Percentiles rank a stretch among this genome's conserved stretches.
Conservation (phyloP, 163 green algal species). For the Prototheca cutis region DNA sequence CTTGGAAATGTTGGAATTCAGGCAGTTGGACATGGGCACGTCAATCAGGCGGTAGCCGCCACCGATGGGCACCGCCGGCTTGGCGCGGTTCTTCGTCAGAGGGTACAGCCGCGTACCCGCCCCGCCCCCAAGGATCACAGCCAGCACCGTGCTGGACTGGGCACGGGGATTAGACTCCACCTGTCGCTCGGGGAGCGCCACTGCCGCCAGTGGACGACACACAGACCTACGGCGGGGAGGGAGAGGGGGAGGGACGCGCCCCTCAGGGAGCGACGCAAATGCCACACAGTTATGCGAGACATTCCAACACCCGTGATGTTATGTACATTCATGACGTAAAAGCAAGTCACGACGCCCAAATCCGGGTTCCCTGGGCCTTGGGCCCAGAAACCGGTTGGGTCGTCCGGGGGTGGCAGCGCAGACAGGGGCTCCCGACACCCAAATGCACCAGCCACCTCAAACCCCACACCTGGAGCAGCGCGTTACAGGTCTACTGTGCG, state of each 20-base stretch:
- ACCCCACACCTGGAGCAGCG: no score
- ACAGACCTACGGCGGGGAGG: background rate
- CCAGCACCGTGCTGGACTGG: conserved; percentile 3
- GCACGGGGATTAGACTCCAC: background rate
- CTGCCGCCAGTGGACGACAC: background rate
- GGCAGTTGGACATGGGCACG: conserved; percentile 98
- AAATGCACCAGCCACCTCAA: no score
- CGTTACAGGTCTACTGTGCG: no score
- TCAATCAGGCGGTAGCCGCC: conserved; percentile 92
- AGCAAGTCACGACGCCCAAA: no score
- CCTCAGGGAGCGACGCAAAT: background rate
- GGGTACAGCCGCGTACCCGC: conserved; percentile 93
- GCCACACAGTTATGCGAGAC: no score
- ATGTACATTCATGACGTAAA: no score
- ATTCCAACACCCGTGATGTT: no score
- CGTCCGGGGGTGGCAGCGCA: no score
- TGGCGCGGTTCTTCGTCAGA: conserved; percentile 90
- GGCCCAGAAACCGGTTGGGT: no score
- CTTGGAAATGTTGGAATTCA: conserved; percentile 95
- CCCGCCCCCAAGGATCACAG: conserved; percentile 92
- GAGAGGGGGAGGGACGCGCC: background rate
- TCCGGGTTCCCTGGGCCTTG: no score
- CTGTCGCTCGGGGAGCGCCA: background rate
- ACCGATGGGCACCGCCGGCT: conserved; percentile 89
- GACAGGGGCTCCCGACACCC: no score